Evolutionary conservation across 331 rosid genomes (phyloP), one percentile per base, ranked within the genome.

Genomic region (Arachis monticola): DNA sequence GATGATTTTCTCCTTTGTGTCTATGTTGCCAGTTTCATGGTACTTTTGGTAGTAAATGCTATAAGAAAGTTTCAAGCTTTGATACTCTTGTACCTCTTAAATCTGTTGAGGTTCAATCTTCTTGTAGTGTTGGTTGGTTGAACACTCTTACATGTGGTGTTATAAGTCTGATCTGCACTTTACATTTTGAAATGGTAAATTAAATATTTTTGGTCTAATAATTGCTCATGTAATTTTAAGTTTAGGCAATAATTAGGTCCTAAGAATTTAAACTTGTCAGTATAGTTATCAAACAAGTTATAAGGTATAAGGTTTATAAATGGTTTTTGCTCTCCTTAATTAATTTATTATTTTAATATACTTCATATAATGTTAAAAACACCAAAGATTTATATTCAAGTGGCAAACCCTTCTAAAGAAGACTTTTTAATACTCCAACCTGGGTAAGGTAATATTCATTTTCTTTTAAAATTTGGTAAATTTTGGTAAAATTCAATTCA

Each of bases 1-100:
- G 47, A 72, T 69, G 67, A 77, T 83, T 73, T 69, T 68, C 77
- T 48, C 89, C 74, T 78, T 79, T 75, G 75, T 75, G 86, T 72
- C 76, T 66, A 75, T 86, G 79, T 81, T 79, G 77, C 84, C 69
- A 61, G 77, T 60, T 64, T 76, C 79, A 1, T 12, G 56, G 17
- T 51, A 51, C 56, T 67, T 35, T 35, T 76, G 74, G 60, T 48
- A 64, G 71, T 63, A 74, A 67, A 55, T 74, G 80, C 79, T 81
- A 35, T 35, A 78, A 77, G 82, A 76, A 76, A 78, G 69, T 51
- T 61, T 60, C 65, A 42, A 60, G 64, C 66, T 69, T 75, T 48
- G 72, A 61, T 79, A 80, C 60, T 65, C 62, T 70, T 73, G 74
- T 62, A 55, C 64, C 80, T 72, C 71, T 84, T 84, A 12, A 72